phyloP scores from a whole-genome alignment of 345 rosid species.

The Salix dunnii region DNA sequence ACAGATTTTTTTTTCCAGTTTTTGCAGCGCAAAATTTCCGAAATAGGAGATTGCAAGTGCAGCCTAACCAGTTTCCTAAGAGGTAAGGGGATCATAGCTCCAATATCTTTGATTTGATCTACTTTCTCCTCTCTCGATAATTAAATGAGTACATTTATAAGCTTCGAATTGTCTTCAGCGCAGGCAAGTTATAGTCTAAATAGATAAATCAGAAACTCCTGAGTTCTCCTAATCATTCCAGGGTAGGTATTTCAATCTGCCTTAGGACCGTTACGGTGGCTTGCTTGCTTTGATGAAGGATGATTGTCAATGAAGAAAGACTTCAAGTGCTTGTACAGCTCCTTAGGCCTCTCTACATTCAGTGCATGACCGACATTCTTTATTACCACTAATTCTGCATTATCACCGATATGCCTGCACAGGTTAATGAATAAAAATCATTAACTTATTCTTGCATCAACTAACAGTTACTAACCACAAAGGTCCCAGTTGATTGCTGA shows the following conservation, averaged over 20 bases:
- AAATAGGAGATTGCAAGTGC: neutral
- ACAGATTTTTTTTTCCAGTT: neutral
- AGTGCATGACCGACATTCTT: constrained; percentile 80
- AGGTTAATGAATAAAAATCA: neutral
- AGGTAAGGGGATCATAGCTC: neutral
- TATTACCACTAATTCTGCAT: constrained; percentile 49
- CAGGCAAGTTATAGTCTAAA: neutral
- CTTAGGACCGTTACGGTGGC: constrained; percentile 30
- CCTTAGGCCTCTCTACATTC: constrained; percentile 67
- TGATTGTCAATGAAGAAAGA: constrained; percentile 52
- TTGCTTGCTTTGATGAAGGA: constrained; percentile 24
- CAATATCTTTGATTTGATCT: neutral
- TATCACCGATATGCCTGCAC: constrained; percentile 62
- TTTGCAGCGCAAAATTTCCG: neutral
- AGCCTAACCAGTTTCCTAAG: neutral
- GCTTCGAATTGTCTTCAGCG: neutral
- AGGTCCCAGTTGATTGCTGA: neutral
- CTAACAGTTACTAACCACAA: neutral
- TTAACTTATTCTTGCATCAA: neutral
- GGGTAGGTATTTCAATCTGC: constrained; percentile 26
- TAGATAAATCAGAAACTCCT: neutral
- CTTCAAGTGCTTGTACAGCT: constrained; percentile 55
- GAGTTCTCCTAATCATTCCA: neutral
- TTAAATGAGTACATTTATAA: neutral
- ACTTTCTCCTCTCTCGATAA: neutral